Base-by-base conservation (phyloP, 2,329 filamentous ascomycete genomes). In the Sporothrix dimorphospora region DNA sequence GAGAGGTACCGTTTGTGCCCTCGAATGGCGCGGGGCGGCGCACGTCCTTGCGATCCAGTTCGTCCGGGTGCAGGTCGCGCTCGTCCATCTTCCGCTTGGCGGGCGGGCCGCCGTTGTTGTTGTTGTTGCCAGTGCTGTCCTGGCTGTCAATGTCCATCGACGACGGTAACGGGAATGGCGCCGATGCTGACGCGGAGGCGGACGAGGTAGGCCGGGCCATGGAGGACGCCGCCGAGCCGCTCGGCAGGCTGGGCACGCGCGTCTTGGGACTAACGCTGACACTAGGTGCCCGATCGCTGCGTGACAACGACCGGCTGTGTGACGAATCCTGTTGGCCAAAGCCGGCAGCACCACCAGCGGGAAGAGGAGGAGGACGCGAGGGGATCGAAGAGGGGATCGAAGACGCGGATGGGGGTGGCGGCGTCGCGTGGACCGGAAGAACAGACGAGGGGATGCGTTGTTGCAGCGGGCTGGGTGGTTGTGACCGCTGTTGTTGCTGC, bases 261-360 rank as follows among this genome's bases (percentile, higher is more conserved):
- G 92, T 94, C 81, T 93, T 94, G 40, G 93, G 93, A 79, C 92
- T 95, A 68, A 95, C 89, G 78, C 92, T 94, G 70, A 91, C 80
- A 79, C 90, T 93, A 67, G 87, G 84, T 74, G 92, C 92, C 77
- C 91, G 87, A 71, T 93, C 91, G 75, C 85, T 85, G 66, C 85
- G 85, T 57, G 86, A 86, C 72, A 85, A 83, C 57, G 85, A 84
- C 78, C 87, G 81, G 79, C 83, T 83, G 74, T 84, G 83, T 24
- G 78, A 77, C 21, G 81, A 78, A 47, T 86, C 85, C 80, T 86
- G 84, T 66, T 81, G 34, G 14, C 12, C 24, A 14, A 45, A 38
- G 55, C 27, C 47, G 40, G 40, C 79, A 75, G 47, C 53, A 6
- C 55, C 40, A 11, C 57, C 72, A 68, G 38, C 51, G 81, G 81